phyloP scores from a whole-genome alignment of 306 rosid genomes.

The Dryas drummondii region DNA sequence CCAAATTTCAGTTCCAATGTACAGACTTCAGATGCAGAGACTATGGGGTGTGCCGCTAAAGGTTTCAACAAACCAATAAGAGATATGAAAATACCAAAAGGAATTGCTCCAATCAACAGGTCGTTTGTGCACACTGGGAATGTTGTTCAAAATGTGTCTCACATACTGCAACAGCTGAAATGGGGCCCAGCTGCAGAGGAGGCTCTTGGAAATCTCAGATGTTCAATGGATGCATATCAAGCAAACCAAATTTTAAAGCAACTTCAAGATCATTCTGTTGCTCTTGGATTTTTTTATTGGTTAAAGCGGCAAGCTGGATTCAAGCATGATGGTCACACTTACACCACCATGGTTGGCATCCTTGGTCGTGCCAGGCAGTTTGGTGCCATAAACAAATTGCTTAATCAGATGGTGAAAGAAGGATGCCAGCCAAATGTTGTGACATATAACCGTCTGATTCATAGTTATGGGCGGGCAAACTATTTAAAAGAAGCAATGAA shows the following conservation, averaged over 20 bases:
- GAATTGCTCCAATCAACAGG: constrained; percentile 38
- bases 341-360: constrained; percentile 94
- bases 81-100: constrained; percentile 47
- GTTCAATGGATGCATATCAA: constrained; percentile 69
- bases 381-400: constrained; percentile 61
- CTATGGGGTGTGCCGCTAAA: constrained; percentile 30
- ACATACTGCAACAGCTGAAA: constrained; percentile 51
- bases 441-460: constrained; percentile 88
- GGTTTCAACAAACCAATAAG: constrained; percentile 47
- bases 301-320: constrained; percentile 66
- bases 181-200: constrained; percentile 80
- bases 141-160: constrained; percentile 58
- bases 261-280: constrained; percentile 73
- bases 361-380: constrained; percentile 91
- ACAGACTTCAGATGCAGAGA: constrained; percentile 41
- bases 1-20: constrained; percentile 44
- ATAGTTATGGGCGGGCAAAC: constrained; percentile 94
- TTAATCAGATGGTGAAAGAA: constrained; percentile 79
- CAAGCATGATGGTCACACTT: constrained; percentile 86
- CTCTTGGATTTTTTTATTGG: constrained; percentile 80
- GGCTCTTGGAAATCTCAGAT: constrained; percentile 60
- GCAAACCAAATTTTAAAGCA: constrained; percentile 90
- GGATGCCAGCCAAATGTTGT: constrained; percentile 92
- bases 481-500: constrained; percentile 73
- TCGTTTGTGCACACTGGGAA: constrained; percentile 39